Base-by-base conservation (phyloP, 495 filamentous ascomycete genomes). In the Achaetomiella virescens region DNA sequence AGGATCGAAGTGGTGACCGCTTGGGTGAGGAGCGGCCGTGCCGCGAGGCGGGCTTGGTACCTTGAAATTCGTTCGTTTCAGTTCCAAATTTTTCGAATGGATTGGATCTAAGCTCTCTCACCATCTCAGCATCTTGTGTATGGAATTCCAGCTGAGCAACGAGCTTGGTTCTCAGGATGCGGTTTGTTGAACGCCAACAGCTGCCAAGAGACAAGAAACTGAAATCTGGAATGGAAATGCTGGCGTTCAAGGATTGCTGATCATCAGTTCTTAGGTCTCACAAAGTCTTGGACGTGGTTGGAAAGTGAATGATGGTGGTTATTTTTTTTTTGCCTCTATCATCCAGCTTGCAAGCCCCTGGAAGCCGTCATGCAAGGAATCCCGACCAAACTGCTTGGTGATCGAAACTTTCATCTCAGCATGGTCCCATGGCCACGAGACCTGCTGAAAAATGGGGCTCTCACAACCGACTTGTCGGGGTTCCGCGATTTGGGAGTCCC, bases 11-110 rank as follows among this genome's bases (percentile, higher is more conserved):
- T 95, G 45, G 90, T 95, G 54, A 95, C 69, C 67, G 85, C 87
- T 73, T 95, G 88, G 9, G 91, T 97, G 62, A 96, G 83, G 55
- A 97, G 75, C 53, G 92, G 92, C 64, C 85, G 81, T 62, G 82
- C 81, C 54, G 86, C 86, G 58, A 97, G 81, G 67, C 84, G 87
- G 63, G 84, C 75, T 74, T 93, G 88, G 75, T 96, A 97, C 92
- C 92, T 96, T 31, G 27, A 5, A 9, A 9, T 9, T 31, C 27
- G 9, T 31, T 9, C 4, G 27, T 31, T 31, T 31, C 27, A 9
- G 27, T 4, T 5, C 27, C 9, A 31, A 33, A 3, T 40, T 14
- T 25, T 38, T 18, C n/a, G n/a, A n/a, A n/a, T n/a, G n/a, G n/a
- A n/a, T n/a, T n/a, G n/a, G n/a, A 20, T 0, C 2, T 17, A 15